Evolutionary conservation across 192 early-diverging fungal genomes (phyloP).

Genomic region (Dissophora ornata): DNA sequence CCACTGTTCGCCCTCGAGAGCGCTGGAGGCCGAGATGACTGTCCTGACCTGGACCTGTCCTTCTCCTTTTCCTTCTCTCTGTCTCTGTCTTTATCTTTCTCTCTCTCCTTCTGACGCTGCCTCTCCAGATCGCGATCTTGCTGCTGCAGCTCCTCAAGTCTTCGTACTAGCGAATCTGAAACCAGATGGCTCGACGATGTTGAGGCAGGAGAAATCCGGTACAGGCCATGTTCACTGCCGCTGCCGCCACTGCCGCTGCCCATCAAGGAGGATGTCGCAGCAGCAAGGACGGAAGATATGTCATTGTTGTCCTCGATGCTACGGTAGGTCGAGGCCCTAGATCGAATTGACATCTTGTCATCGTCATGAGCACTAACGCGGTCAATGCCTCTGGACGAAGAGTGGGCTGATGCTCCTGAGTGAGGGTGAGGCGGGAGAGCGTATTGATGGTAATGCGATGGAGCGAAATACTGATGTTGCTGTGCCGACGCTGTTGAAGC

Average conservation of each 20-base stretch:
- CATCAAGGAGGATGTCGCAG: not conserved
- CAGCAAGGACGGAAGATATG: slow-evolving; percentile 15
- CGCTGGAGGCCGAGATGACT: slow-evolving; percentile 12
- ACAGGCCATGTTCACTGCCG: not conserved
- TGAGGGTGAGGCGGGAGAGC: not conserved
- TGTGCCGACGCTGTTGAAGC: slow-evolving; percentile 17
- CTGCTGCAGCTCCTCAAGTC: slow-evolving; percentile 43
- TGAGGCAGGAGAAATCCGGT: not conserved
- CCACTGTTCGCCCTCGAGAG: slow-evolving; percentile 47
- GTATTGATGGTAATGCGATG: slow-evolving; percentile 16
- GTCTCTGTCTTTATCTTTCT: slow-evolving; percentile 22
- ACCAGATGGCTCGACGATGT: slow-evolving; percentile 14
- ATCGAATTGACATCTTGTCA: slow-evolving; percentile 37
- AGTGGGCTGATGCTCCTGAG: not conserved
- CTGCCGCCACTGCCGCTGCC: not conserved
- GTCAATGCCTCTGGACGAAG: slow-evolving; percentile 2
- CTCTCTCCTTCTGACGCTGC: slow-evolving; percentile 21
- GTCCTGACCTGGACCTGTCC: not conserved
- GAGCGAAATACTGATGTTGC: slow-evolving; percentile 44
- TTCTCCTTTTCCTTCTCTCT: slow-evolving; percentile 17
- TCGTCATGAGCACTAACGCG: slow-evolving; percentile 7
- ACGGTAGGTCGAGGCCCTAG: slow-evolving; percentile 24
- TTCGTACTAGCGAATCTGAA: slow-evolving; percentile 45
- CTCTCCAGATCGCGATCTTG: slow-evolving; percentile 40
- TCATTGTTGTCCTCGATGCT: slow-evolving; percentile 7